These are phyloP conservation scores for Podospora australis DNA, from an alignment of 495 filamentous ascomycete species.

Conservation along the genomic window DNA sequence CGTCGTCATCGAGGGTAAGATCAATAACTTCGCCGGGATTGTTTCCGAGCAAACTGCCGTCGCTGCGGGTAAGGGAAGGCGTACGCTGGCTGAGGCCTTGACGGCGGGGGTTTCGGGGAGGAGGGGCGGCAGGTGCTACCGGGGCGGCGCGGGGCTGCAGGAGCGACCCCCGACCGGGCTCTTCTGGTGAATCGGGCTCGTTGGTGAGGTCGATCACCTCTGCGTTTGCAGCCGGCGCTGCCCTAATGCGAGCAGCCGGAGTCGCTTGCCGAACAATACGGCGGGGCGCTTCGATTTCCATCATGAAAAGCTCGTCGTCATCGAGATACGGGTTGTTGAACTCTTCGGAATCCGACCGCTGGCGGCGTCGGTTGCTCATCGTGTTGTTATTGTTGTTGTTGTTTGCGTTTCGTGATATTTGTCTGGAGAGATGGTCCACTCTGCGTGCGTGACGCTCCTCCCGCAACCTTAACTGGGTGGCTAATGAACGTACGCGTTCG, in stretches of 20 bases:
- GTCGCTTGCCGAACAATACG: background rate
- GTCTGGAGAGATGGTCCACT: too few species aligned
- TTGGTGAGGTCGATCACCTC: conserved; percentile 37
- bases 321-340: background rate
- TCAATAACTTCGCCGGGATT: conserved; percentile 30
- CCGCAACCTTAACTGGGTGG: too few species aligned
- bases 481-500: too few species aligned
- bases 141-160: background rate
- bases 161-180: background rate
- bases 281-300: conserved; percentile 10
- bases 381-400: background rate
- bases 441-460: too few species aligned
- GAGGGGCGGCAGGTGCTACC: background rate
- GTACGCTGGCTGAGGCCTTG: conserved; percentile 26
- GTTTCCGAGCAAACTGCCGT: conserved; percentile 32
- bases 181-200: conserved; percentile 26
- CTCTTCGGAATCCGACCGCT: background rate
- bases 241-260: background rate
- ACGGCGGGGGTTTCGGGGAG: conserved; percentile 22
- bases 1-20: conserved; percentile 30
- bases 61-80: conserved; percentile 34
- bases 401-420: background rate
- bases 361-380: background rate
- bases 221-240: background rate
- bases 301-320: conserved; percentile 13